These are phyloP conservation scores for Penicillium sp. DNA, from an alignment of 2,329 filamentous ascomycete genomes.

Conservation along the genomic window DNA sequence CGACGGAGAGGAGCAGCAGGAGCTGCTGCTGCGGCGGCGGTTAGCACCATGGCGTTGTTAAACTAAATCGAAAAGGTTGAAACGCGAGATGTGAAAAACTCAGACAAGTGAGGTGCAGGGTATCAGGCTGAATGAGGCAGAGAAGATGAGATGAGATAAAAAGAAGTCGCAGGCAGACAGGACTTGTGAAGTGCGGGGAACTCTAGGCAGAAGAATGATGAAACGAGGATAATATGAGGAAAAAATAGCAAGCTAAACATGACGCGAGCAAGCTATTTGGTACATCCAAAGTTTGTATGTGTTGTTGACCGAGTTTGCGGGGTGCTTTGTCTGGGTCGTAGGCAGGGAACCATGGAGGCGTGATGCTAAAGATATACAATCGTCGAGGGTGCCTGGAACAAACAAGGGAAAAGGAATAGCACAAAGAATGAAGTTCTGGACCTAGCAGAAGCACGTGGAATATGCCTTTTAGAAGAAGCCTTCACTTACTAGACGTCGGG, in stretches of 20 bases:
- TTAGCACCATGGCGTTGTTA: constrained; percentile 11
- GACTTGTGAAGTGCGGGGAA: not conserved
- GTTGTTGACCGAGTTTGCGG: not conserved
- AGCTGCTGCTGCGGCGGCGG: constrained; percentile 10
- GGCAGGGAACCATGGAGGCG: constrained; percentile 2
- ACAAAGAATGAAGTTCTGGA: not conserved
- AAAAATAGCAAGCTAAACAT: constrained; percentile 1
- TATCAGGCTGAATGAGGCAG: not conserved
- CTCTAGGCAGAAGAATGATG: constrained; percentile 1
- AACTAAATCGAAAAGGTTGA: not conserved
- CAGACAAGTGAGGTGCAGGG: not conserved
- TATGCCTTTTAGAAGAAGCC: not conserved
- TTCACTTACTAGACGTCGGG: not conserved
- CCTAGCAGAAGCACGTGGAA: too few species aligned
- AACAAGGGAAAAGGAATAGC: not conserved
- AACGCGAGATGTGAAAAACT: not conserved
- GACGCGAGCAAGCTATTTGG: constrained; percentile 7
- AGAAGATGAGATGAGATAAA: not conserved
- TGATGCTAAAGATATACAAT: not conserved
- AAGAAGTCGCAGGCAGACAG: not conserved
- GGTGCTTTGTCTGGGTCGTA: not conserved
- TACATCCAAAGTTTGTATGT: not conserved
- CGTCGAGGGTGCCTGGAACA: not conserved
- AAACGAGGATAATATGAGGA: not conserved
- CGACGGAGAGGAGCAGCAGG: constrained; percentile 11